Percentiles rank a stretch among this genome's conserved stretches.
Conservation (phyloP, 495 filamentous ascomycete species). For the Clohesyomyces aquaticus region DNA sequence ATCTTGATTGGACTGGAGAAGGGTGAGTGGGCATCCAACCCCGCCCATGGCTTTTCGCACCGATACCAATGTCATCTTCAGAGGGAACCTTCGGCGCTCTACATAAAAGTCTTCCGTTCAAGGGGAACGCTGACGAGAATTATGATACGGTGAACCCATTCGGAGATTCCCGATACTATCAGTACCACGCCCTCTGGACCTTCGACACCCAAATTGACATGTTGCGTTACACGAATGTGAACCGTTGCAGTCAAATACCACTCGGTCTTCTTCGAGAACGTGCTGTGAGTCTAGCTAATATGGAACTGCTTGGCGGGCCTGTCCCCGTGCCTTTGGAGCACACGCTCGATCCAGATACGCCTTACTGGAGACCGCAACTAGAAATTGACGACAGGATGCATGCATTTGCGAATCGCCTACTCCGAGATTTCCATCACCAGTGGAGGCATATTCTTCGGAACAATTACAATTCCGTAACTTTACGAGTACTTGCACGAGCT, state of each 20-base stretch:
- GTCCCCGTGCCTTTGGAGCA: slow-evolving; percentile 23
- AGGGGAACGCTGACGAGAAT: slow-evolving; percentile 23
- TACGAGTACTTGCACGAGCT: slow-evolving; percentile 27
- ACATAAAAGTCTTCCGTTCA: slow-evolving; percentile 27
- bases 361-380: slow-evolving; percentile 23
- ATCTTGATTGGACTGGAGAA: slow-evolving; percentile 26
- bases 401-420: slow-evolving; percentile 26
- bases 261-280: slow-evolving; percentile 30
- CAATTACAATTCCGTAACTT: slow-evolving; percentile 27
- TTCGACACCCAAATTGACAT: slow-evolving; percentile 29
- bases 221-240: slow-evolving; percentile 24
- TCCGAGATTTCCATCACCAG: slow-evolving; percentile 27
- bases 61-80: slow-evolving; percentile 16
- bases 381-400: slow-evolving; percentile 19
- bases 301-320: slow-evolving; percentile 26
- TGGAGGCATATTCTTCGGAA: slow-evolving; percentile 28
- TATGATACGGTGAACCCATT: slow-evolving; percentile 25
- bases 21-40: slow-evolving; percentile 16
- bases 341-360: slow-evolving; percentile 18
- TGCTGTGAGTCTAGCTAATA: slow-evolving; percentile 30
- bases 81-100: slow-evolving; percentile 29
- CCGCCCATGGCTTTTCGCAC: slow-evolving; percentile 17
- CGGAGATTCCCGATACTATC: slow-evolving; percentile 17
- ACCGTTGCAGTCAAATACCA: slow-evolving; percentile 28
- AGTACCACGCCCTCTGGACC: slow-evolving; percentile 31